phyloP scores from a whole-genome alignment of 805 yeast genomes.

The Phaffomyces opuntiae region DNA sequence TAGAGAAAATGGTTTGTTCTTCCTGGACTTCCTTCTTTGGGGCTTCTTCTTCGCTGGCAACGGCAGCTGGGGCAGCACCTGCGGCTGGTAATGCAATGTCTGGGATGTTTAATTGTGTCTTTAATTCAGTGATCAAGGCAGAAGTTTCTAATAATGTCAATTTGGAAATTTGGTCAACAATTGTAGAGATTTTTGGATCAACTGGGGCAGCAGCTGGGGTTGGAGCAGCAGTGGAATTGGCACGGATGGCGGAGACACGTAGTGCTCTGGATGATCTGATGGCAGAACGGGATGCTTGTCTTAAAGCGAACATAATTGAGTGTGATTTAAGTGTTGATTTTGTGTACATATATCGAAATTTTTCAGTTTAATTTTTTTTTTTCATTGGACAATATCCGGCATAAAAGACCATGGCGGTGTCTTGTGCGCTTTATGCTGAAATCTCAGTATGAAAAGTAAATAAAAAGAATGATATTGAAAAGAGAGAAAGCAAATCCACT shows the following conservation, averaged over 20 bases:
- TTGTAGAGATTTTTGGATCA: conserved; percentile 79
- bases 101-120: conserved; percentile 81
- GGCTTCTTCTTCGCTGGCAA: conserved; percentile 59
- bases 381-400: too few relatives aligned
- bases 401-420: too few relatives aligned
- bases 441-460: too few relatives aligned
- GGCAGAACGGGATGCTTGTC: conserved; percentile 1
- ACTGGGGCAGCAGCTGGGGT: conserved; percentile 45
- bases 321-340: neutral
- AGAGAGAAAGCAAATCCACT: too few relatives aligned
- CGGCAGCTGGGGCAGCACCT: conserved; percentile 53
- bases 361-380: neutral
- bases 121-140: conserved; percentile 72
- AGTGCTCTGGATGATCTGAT: conserved; percentile 12
- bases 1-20: conserved; percentile 87
- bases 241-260: conserved; percentile 23
- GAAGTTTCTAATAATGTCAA: conserved; percentile 92
- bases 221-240: conserved; percentile 45
- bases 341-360: neutral
- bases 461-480: too few relatives aligned
- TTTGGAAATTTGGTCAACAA: conserved; percentile 86
- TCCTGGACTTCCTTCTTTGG: conserved; percentile 72
- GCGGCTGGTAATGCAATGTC: conserved; percentile 82
- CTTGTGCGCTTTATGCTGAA: too few relatives aligned
- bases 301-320: conserved; percentile 2